Evolutionary conservation across 192 early-diverging fungal genomes (phyloP), one percentile per base, ranked within the genome.

Genomic region (Linnemannia zychae): DNA sequence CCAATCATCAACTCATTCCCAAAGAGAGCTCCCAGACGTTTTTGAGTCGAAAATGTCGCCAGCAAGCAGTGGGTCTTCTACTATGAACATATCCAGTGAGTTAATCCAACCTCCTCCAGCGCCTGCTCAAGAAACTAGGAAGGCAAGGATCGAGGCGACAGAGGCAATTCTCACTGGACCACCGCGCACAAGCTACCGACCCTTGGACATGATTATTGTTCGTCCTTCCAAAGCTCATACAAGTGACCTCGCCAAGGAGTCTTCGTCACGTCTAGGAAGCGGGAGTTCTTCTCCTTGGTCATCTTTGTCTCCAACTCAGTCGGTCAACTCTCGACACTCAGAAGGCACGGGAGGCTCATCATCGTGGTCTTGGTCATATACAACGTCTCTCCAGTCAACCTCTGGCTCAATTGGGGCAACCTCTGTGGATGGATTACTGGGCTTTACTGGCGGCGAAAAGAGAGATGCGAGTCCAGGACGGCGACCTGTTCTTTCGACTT

Each of bases 131-230:
- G 12, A 36, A 24, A 69, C 17, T 34, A 36, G 36, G 17, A 69
- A 20, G 11, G 36, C 37, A 15, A 40, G 36, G n/a, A 40, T 69
- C 33, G 37, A 69, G 34, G 22, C 38, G 4, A 69, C 15, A 57
- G 34, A 74, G 49, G 50, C 49, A 7, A 33, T 22, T 7, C 13
- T 48, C 31, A 47, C 28, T 15, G 57, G 1, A 15, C 9, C 57
- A 7, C 28, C 40, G 24, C 13, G 46, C 7, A 3, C 49, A 73
- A 36, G 17, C 1, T 44, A 40, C 12, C 60, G 28, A 11, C 75
- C 65, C 3, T 33, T 84, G 49, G 81, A 84, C 34, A 79, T 79
- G 73, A 79, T 85, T 28, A 76, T 85, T 18, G 22, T 85, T 37
- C 83, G 70, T 13, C 83, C 74, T 36, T 0, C 7, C 53, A 60